These are phyloP conservation scores for Microthlaspi erraticum DNA, from an alignment of 345 rosid genomes.

Conservation along the genomic window DNA sequence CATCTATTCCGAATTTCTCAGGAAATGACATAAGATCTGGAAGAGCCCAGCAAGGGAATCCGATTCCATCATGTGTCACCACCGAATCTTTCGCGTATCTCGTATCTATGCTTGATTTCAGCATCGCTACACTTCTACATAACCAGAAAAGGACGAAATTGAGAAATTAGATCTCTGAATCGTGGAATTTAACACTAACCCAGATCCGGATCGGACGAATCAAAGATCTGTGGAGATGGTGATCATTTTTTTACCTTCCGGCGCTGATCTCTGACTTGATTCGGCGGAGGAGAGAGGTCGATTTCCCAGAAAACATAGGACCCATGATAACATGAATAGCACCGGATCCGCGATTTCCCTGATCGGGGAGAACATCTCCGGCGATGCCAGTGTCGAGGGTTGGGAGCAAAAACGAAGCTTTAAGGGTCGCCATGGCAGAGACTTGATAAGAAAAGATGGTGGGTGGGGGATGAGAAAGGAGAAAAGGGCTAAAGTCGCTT, in stretches of 20 bases:
- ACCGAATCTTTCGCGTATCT: constrained; percentile 79
- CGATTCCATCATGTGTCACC: constrained; percentile 81
- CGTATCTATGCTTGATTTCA: constrained; percentile 81
- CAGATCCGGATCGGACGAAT: neutral
- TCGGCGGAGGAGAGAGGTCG: constrained; percentile 94
- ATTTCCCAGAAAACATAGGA: constrained; percentile 95
- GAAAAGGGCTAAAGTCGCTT: neutral
- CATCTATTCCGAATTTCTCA: constrained; percentile 57
- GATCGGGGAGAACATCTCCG: constrained; percentile 27
- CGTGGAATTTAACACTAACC: neutral
- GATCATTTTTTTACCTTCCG: constrained; percentile 56
- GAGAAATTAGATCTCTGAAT: neutral
- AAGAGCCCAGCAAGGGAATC: constrained; percentile 82
- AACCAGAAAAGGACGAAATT: neutral
- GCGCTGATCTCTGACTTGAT: constrained; percentile 59
- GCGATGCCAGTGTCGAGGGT: constrained; percentile 22
- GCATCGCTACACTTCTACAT: constrained; percentile 67
- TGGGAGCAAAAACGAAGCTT: constrained; percentile 41
- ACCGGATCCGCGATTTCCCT: constrained; percentile 47
- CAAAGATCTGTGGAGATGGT: neutral
- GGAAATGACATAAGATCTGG: constrained; percentile 72
- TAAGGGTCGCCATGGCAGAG: constrained; percentile 52
- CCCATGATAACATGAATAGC: constrained; percentile 84
- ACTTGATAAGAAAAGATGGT: neutral
- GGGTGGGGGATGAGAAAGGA: neutral